These are phyloP conservation scores for Scytalidium sp. DNA, from an alignment of 2,329 filamentous ascomycete species.

Conservation along the genomic window DNA sequence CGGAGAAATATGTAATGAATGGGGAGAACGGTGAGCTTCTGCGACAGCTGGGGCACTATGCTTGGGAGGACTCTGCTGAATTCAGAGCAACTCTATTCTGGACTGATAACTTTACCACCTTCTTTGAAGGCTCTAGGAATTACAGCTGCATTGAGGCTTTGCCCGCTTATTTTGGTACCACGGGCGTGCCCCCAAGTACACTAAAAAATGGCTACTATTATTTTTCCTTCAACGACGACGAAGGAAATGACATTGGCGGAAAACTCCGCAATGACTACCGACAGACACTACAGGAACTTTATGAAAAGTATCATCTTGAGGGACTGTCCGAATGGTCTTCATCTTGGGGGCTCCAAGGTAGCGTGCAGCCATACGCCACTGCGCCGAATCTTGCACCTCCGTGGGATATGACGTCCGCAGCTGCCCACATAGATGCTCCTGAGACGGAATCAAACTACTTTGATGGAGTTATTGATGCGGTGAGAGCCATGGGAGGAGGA, in stretches of 20 bases:
- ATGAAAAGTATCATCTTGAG: constrained; percentile 2
- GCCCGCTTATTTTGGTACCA: constrained; percentile 1
- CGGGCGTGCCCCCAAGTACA: not conserved
- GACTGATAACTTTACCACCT: not conserved
- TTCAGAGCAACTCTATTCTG: constrained; percentile 6
- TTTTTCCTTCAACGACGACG: constrained; percentile 1
- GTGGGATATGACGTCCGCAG: constrained; percentile 1
- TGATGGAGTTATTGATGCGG: constrained; percentile 7
- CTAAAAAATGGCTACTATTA: constrained; percentile 1
- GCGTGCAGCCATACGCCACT: constrained; percentile 1
- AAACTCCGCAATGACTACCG: constrained; percentile 1
- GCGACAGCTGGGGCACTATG: not conserved
- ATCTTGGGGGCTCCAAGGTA: constrained; percentile 1
- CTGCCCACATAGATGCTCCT: constrained; percentile 3
- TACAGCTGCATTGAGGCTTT: not conserved
- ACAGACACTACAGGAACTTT: not conserved
- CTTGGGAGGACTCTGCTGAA: constrained; percentile 7
- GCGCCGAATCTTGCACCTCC: not conserved
- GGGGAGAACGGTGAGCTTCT: constrained; percentile 1
- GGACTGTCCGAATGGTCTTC: constrained; percentile 1
- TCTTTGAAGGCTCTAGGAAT: not conserved
- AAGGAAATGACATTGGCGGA: not conserved
- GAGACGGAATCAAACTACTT: not conserved
- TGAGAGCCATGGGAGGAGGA: constrained; percentile 6
- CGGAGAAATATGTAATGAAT: constrained; percentile 2